These are phyloP conservation scores for Penicillium hesseltinei DNA, from an alignment of 2,329 filamentous ascomycete genomes.

Conservation along the genomic window DNA sequence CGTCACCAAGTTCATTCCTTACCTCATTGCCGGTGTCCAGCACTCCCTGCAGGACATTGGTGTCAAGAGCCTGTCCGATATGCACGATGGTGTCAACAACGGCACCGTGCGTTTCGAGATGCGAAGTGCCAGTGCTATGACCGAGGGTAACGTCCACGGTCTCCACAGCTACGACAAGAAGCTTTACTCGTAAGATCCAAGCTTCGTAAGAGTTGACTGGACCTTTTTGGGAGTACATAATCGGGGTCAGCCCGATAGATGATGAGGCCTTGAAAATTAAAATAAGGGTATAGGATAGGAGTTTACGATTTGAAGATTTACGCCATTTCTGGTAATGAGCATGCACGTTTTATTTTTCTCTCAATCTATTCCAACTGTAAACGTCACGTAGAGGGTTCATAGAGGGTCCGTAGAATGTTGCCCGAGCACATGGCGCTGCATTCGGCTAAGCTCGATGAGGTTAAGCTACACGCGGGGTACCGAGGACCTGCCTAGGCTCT, in stretches of 20 bases:
- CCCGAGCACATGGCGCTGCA: constrained; percentile 18
- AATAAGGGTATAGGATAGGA: constrained; percentile 33
- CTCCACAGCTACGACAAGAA: constrained; percentile 99
- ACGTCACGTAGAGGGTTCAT: not conserved
- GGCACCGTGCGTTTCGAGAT: constrained; percentile 89
- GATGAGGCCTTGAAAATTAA: constrained; percentile 33
- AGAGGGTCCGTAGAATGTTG: not conserved
- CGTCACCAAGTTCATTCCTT: constrained; percentile 92
- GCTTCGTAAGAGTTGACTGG: constrained; percentile 18
- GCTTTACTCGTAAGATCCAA: constrained; percentile 73
- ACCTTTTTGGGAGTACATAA: constrained; percentile 25
- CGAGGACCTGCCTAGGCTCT: constrained; percentile 26
- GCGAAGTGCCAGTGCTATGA: constrained; percentile 87
- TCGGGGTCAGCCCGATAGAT: constrained; percentile 28
- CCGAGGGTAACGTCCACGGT: constrained; percentile 92
- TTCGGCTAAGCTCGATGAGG: constrained; percentile 19
- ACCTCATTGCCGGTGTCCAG: constrained; percentile 91
- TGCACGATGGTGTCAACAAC: constrained; percentile 71
- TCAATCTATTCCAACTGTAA: not conserved
- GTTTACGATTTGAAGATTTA: constrained; percentile 31
- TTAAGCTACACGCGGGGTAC: constrained; percentile 25
- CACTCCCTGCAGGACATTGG: constrained; percentile 97
- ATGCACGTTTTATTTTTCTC: constrained; percentile 12
- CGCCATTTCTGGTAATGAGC: constrained; percentile 23
- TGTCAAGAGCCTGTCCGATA: constrained; percentile 71